Evolutionary conservation across 306 rosid species (phyloP).

Genomic region (Echinosophora koreensis): DNA sequence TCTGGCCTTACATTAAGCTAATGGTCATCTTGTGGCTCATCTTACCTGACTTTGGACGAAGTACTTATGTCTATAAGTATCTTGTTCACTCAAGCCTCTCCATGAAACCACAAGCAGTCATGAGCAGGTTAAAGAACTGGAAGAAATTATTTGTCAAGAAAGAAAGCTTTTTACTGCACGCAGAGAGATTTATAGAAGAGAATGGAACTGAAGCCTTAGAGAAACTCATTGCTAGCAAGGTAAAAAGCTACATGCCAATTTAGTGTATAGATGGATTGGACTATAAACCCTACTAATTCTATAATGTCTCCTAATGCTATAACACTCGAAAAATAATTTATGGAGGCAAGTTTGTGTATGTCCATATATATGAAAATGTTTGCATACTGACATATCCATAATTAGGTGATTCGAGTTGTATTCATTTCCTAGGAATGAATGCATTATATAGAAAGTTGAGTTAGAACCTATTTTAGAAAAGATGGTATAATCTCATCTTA

Average conservation of each 20-base stretch:
- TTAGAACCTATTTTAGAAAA: too few relatives aligned
- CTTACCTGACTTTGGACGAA: conserved; percentile 63
- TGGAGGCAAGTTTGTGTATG: conserved; percentile 17
- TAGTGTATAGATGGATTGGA: background rate
- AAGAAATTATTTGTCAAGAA: conserved; percentile 42
- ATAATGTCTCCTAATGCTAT: background rate
- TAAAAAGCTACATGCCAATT: background rate
- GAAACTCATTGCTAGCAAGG: conserved; percentile 63
- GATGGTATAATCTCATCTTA: too few relatives aligned
- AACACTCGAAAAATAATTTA: too few relatives aligned
- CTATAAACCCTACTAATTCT: background rate
- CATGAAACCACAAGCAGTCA: conserved; percentile 25
- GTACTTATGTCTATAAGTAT: conserved; percentile 53
- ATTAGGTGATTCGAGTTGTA: background rate
- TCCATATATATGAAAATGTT: background rate
- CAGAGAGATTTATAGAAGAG: conserved; percentile 54
- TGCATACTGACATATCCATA: background rate
- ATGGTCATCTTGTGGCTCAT: conserved; percentile 54
- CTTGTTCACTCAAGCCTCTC: conserved; percentile 42
- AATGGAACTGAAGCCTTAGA: conserved; percentile 63
- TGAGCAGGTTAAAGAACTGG: conserved; percentile 40
- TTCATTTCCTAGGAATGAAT: too few relatives aligned
- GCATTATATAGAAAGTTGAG: too few relatives aligned
- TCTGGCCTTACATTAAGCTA: conserved; percentile 66
- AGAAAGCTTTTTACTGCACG: conserved; percentile 51